A percentile compares a stretch with the other conserved stretches of the same genome.
Conservation (phyloP, 805 yeast species). For the Saccharomycopsis guyanensis region DNA sequence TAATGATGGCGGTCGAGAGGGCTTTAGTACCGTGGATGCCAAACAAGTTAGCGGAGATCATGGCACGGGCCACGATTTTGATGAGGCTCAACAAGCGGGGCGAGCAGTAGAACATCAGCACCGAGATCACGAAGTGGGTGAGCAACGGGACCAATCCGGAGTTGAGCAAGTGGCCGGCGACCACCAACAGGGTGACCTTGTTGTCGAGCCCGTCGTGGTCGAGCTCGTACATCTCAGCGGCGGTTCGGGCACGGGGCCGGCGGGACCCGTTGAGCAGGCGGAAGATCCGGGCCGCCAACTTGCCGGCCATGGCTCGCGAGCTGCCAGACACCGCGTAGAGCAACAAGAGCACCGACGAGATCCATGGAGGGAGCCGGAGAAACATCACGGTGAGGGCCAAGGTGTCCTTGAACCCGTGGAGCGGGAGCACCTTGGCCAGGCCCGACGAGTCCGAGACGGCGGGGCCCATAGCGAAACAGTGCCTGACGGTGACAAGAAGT, state of each 20-base stretch:
- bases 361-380: conserved; percentile 5
- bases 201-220: not conserved
- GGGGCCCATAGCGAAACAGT: not conserved
- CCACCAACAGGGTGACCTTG: conserved; percentile 1
- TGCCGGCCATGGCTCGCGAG: conserved; percentile 14
- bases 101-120: conserved; percentile 9
- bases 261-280: not conserved
- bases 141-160: conserved; percentile 8
- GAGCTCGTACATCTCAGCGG: not conserved
- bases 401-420: conserved; percentile 9
- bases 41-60: conserved; percentile 14
- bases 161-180: conserved; percentile 4
- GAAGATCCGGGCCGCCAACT: conserved; percentile 9
- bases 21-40: conserved; percentile 16
- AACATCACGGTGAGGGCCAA: conserved; percentile 12
- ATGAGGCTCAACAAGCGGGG: conserved; percentile 11
- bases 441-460: no score
- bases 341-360: conserved; percentile 8
- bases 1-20: conserved; percentile 5
- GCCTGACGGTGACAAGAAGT: not conserved
- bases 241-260: not conserved
- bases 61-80: conserved; percentile 11
- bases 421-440: not conserved
- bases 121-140: conserved; percentile 10
- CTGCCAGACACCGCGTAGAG: conserved; percentile 13